Base-by-base conservation (phyloP, 1,139 yeast genomes). In the Yamadazyma siamensis region DNA sequence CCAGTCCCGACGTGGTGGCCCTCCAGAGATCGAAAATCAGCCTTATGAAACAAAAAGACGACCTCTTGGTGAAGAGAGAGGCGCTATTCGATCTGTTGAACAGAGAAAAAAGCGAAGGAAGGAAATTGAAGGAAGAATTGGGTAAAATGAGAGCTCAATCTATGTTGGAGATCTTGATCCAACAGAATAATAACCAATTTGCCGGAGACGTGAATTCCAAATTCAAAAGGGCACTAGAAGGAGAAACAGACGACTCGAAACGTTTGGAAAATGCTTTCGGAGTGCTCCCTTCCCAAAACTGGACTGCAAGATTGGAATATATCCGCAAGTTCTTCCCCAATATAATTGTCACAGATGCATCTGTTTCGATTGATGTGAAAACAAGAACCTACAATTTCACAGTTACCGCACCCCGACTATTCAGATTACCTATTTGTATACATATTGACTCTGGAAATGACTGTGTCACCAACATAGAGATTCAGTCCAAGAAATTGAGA, bases 281-380 rank as follows among this genome's bases (percentile, higher is more conserved):
- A 33, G 70, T 65, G 2, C 48, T 54, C 7, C 72, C 73, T 2
- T 57, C 71, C 1, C 39, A 44, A 5, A 54, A 65, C 34, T 65
- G 71, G 70, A 27, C 36, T 8, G 46, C 50, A 21, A 44, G 74
- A 13, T 36, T 63, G 13, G 35, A 43, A 11, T 41, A 50, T 31
- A 46, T 61, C 11, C 51, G 44, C 30, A 43, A 43, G 33, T 62
- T 66, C 33, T 21, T 31, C 9, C 25, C 21, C 3, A 23, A 31
- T 21, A 25, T 38, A 6, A 21, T 13, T 15, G 14, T 38, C 8
- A 13, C 24, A 5, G 19, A 31, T 22, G 41, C 41, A 4, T 13
- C 30, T 4, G 37, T 38, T 4, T 11, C 23, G 2, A 11, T 13
- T 2, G 21, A 26, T 21, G 32, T 29, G 3, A 23, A 31, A 8